Conservation (phyloP, 805 yeast species). For the Wickerhamiella hasegawae region DNA sequence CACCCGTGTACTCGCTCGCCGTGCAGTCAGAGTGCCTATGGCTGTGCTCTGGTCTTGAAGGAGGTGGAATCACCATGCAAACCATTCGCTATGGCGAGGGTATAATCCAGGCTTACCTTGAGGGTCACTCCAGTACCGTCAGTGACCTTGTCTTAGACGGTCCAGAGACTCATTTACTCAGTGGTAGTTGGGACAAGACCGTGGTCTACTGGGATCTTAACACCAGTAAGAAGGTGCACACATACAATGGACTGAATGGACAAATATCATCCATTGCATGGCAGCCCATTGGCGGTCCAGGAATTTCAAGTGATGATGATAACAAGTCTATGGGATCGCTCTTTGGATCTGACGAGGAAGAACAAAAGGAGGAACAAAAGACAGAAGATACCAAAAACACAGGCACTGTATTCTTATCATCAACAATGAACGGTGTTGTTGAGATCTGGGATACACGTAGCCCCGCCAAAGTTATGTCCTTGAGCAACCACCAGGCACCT, state of each 20-base stretch:
- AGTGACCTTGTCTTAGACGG: conserved; percentile 51
- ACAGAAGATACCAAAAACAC: conserved; percentile 4
- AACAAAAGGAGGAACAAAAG: conserved; percentile 2
- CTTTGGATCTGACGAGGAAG: conserved; percentile 41
- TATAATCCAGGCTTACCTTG: conserved; percentile 56
- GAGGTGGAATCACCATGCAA: conserved; percentile 77
- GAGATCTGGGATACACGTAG: conserved; percentile 70
- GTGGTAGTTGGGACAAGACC: conserved; percentile 84
- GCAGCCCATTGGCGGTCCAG: conserved; percentile 22
- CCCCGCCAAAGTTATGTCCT: conserved; percentile 29
- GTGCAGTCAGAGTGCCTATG: conserved; percentile 72
- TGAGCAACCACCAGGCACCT: conserved; percentile 50
- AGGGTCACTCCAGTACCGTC: conserved; percentile 56
- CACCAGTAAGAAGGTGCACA: conserved; percentile 38
- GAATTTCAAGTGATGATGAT: conserved; percentile 9
- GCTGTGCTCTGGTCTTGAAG: conserved; percentile 60
- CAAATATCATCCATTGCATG: conserved; percentile 66
- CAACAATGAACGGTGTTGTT: conserved; percentile 70
- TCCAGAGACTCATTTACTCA: conserved; percentile 45
- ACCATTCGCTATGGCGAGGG: conserved; percentile 78
- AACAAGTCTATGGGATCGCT: conserved; percentile 31
- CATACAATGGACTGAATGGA: conserved; percentile 46
- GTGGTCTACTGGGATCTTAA: conserved; percentile 76
- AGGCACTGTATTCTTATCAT: conserved; percentile 43
- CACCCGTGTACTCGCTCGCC: conserved; percentile 80